phyloP scores from a whole-genome alignment of 2,329 filamentous ascomycete species.

The Fusarium marasasianum region DNA sequence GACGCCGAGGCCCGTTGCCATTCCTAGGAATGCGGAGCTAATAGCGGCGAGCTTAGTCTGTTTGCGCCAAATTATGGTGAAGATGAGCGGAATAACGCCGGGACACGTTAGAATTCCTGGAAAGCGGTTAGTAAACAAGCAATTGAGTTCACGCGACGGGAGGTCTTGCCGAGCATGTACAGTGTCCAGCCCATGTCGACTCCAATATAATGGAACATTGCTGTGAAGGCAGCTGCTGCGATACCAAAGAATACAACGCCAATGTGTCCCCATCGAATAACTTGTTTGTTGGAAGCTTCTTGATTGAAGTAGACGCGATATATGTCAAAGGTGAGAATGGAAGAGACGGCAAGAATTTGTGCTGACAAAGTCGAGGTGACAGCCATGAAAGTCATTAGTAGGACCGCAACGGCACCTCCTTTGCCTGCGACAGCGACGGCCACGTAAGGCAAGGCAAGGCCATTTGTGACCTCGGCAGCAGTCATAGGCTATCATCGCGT shows the following conservation, averaged over 20 bases:
- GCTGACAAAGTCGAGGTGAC: slow-evolving; percentile 62
- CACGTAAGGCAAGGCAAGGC: neutral
- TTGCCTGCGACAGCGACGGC: neutral
- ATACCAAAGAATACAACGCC: slow-evolving; percentile 52
- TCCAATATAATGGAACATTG: neutral
- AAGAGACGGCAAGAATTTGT: slow-evolving; percentile 62
- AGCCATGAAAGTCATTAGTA: neutral
- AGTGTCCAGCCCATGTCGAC: neutral
- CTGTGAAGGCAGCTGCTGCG: neutral
- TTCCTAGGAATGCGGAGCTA: neutral
- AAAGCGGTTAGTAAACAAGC: neutral
- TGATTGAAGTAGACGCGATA: slow-evolving; percentile 61
- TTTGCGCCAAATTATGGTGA: neutral
- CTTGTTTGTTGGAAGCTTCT: slow-evolving; percentile 55
- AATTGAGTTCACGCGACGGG: accelerated
- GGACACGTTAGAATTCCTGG: neutral
- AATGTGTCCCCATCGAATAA: slow-evolving; percentile 61
- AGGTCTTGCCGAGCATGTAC: neutral
- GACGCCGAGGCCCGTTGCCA: neutral
- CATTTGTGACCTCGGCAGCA: neutral
- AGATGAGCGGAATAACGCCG: neutral
- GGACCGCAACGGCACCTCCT: neutral
- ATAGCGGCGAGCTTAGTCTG: neutral
- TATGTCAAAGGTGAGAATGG: slow-evolving; percentile 63
- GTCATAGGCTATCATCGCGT: neutral